Evolutionary conservation across 2,329 filamentous ascomycete genomes (phyloP).

Genomic region (Exutisphaerella laricina): DNA sequence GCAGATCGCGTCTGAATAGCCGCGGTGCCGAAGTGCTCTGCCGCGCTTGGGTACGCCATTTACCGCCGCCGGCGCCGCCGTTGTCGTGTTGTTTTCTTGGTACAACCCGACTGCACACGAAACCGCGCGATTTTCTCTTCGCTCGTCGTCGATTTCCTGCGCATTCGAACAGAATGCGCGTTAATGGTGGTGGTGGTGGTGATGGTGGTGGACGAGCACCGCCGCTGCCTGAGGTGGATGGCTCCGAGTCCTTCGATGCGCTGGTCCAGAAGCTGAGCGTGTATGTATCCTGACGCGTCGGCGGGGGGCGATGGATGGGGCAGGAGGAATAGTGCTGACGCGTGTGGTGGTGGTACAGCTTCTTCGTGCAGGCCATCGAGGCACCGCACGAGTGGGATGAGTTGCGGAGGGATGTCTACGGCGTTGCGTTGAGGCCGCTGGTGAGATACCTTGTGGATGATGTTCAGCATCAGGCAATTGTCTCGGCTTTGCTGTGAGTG

Average conservation of each 20-base stretch:
- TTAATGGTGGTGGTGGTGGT: too few relatives aligned
- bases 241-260: slow-evolving; percentile 56
- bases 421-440: slow-evolving; percentile 52
- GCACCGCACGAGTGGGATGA: slow-evolving; percentile 69
- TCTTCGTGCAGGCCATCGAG: slow-evolving; percentile 57
- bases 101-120: too few relatives aligned
- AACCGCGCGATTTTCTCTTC: too few relatives aligned
- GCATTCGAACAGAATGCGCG: too few relatives aligned
- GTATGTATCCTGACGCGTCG: slow-evolving; percentile 38
- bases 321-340: slow-evolving; percentile 9
- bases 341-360: slow-evolving; percentile 40
- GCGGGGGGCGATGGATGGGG: slow-evolving; percentile 5
- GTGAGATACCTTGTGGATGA: slow-evolving; percentile 59
- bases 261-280: slow-evolving; percentile 62
- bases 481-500: slow-evolving; percentile 64
- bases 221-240: slow-evolving; percentile 42
- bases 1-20: too few relatives aligned
- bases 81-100: too few relatives aligned
- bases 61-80: too few relatives aligned
- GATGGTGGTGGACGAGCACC: too few relatives aligned
- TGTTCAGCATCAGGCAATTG: slow-evolving; percentile 63
- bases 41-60: too few relatives aligned
- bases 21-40: too few relatives aligned
- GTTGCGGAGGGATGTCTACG: slow-evolving; percentile 60
- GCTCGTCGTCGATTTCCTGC: too few relatives aligned